These are phyloP conservation scores for Boletellus ananiceps DNA, from an alignment of 768 basidiomycete genomes.

Conservation along the genomic window DNA sequence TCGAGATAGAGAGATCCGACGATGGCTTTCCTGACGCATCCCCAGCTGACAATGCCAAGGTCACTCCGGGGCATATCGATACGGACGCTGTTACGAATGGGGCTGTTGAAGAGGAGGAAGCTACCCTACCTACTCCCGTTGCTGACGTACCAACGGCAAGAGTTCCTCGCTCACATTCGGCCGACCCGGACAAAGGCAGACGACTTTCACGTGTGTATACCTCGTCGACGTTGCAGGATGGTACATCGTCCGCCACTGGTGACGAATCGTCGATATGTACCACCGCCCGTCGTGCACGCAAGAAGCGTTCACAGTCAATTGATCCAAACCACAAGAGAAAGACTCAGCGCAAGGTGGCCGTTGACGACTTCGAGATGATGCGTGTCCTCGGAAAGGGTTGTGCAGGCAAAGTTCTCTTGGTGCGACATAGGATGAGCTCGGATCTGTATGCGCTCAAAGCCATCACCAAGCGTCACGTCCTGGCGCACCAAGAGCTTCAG, in stretches of 20 bases:
- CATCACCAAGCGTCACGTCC: constrained; percentile 94
- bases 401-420: constrained; percentile 93
- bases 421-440: constrained; percentile 67
- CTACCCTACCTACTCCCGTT: constrained; percentile 35
- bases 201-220: constrained; percentile 58
- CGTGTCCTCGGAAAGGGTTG: constrained; percentile 95
- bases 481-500: constrained; percentile 93
- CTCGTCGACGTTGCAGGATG: constrained; percentile 47
- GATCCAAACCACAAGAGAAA: constrained; percentile 52
- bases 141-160: constrained; percentile 38
- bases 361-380: constrained; percentile 97
- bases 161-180: constrained; percentile 76
- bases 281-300: constrained; percentile 42
- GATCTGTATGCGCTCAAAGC: constrained; percentile 93
- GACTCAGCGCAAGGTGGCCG: constrained; percentile 59
- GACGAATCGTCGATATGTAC: constrained; percentile 74
- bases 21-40: constrained; percentile 12
- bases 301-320: constrained; percentile 51
- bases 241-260: constrained; percentile 53
- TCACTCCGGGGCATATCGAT: constrained; percentile 15
- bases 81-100: constrained; percentile 20
- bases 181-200: constrained; percentile 63
- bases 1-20: constrained; percentile 23
- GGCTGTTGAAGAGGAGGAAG: constrained; percentile 27
- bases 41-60: constrained; percentile 8